Evolutionary conservation across 1,139 yeast species (phyloP), one percentile per base, ranked within the genome.

Genomic region (Diutina scorzettiae): DNA sequence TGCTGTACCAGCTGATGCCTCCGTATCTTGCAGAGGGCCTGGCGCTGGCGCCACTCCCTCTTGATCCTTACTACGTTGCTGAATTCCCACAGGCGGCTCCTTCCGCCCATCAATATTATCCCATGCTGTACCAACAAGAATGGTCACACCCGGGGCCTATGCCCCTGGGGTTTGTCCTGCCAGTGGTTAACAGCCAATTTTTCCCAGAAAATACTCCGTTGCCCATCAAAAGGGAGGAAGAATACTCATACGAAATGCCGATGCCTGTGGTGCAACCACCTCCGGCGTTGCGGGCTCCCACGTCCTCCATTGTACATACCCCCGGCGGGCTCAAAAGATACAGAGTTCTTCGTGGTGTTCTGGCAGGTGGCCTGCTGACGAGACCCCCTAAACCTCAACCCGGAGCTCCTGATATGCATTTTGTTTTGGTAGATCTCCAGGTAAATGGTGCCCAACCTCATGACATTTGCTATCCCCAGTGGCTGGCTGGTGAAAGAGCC

Each of bases 331-430:
- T 23, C 18, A 53, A 51, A 40, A 56, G 65, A 34, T 73, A 63
- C 50, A 60, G 71, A 34, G 69, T 76, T 2, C 62, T 74, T 18
- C 62, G 82, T 47, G 81, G 81, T 7, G 61, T 74, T 12, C 71
- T 76, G 27, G 76, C 80, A 4, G 81, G 81, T 17, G 81, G 81
- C 1, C 61, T 73, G 31, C 62, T 68, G 19, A 71, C 78, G 2
- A 64, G 73, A 45, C 81, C 81, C 1, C 81, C 81, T 16, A 71
- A 66, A 47, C 60, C 62, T 32, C 56, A 64, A 2, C 53, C 58
- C 2, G 59, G 59, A 31, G 27, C 23, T 16, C 57, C 63, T 44
- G 54, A 58, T 42, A 53, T 61, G 28, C 52, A 57, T 37, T 75
- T 56, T 47, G 49, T 63, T 16, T 78, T 78, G 12, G 78, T 73